These are phyloP conservation scores for Beauveria sp. DNA, from an alignment of 2,329 filamentous ascomycete genomes.

Conservation along the genomic window DNA sequence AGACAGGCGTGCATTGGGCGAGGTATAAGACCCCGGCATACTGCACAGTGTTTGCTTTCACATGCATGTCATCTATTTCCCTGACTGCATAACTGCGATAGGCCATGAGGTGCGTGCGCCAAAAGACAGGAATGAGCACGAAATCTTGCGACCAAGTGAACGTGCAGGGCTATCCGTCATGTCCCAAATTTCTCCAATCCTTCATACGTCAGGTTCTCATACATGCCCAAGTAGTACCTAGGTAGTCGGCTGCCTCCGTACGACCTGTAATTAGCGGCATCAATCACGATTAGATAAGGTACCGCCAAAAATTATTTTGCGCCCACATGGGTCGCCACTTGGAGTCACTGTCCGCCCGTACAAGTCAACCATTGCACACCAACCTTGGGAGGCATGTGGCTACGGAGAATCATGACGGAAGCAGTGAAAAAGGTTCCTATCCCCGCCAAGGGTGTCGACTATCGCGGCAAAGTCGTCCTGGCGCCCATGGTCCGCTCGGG, in stretches of 20 bases:
- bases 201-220: no score
- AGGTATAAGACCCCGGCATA: no score
- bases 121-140: no score
- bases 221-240: background rate
- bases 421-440: slow-evolving; percentile 67
- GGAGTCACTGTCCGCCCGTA: background rate
- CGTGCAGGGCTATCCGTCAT: no score
- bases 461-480: slow-evolving; percentile 86
- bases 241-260: background rate
- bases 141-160: no score
- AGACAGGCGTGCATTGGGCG: no score
- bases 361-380: background rate
- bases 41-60: no score
- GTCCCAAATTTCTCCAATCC: no score
- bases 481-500: slow-evolving; percentile 98
- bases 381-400: slow-evolving; percentile 21
- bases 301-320: background rate
- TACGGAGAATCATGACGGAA: slow-evolving; percentile 50
- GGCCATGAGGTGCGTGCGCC: no score
- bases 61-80: no score
- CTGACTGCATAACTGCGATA: no score
- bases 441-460: slow-evolving; percentile 82
- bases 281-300: slow-evolving; percentile 10
- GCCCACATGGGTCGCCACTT: slow-evolving; percentile 3
- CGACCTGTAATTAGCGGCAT: background rate